Evolutionary conservation across 2,329 filamentous ascomycete genomes (phyloP).

Genomic region (Aspergillus vadensis): DNA sequence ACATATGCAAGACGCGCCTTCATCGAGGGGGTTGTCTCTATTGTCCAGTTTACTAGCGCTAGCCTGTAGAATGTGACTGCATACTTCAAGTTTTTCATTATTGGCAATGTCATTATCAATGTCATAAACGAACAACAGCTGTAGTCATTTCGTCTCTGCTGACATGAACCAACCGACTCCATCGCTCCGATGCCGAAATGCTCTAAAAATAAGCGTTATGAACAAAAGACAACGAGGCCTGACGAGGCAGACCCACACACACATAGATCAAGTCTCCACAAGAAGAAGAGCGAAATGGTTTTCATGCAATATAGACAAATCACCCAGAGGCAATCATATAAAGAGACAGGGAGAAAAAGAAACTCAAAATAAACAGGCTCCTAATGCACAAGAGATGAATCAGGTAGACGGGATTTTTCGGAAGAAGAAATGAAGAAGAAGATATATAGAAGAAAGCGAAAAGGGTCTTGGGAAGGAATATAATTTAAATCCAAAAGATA

Average conservation of each 20-base stretch:
- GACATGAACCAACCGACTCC: slow-evolving; percentile 9
- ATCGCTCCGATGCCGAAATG: slow-evolving; percentile 10
- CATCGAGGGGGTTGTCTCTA: background rate
- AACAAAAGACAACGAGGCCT: background rate
- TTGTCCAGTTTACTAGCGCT: background rate
- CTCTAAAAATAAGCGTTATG: background rate
- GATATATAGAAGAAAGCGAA: background rate
- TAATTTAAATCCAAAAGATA: background rate
- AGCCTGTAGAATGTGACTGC: background rate
- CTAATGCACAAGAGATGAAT: background rate
- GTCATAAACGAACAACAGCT: background rate
- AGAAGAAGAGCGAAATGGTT: background rate
- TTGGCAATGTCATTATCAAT: background rate
- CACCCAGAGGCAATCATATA: background rate
- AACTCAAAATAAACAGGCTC: background rate
- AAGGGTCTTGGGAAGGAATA: background rate
- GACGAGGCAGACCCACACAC: background rate
- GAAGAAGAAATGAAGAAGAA: background rate
- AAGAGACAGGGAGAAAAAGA: too few relatives aligned
- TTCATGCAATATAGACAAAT: background rate
- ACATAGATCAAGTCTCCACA: background rate
- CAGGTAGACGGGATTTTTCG: background rate
- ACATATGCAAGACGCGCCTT: background rate
- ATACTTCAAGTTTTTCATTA: background rate
- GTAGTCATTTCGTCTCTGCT: slow-evolving; percentile 8